phyloP scores from a whole-genome alignment of 2,329 filamentous ascomycete genomes.

The Talaromyces sp. region DNA sequence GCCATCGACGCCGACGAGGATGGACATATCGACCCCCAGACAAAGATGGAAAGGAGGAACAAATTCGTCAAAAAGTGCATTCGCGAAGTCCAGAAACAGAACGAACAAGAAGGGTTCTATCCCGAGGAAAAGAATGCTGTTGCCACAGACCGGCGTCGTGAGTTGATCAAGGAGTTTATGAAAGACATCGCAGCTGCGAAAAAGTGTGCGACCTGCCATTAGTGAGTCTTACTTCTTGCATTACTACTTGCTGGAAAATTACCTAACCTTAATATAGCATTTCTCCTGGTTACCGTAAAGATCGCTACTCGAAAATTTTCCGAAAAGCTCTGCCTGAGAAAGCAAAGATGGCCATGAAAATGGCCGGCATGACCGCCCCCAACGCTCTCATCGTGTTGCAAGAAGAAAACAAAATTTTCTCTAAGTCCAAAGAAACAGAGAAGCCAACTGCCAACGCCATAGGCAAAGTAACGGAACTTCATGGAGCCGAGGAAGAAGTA shows the following conservation, averaged over 20 bases:
- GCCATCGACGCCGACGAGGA: conserved; percentile 43
- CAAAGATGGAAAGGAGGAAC: conserved; percentile 53
- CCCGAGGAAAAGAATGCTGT: conserved; percentile 73
- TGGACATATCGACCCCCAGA: conserved; percentile 54
- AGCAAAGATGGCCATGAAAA: conserved; percentile 71
- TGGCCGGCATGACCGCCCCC: conserved; percentile 60
- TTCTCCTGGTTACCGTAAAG: conserved; percentile 80
- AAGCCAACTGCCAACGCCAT: conserved; percentile 28
- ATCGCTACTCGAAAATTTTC: conserved; percentile 90
- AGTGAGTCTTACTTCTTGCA: conserved; percentile 31
- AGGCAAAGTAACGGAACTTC: conserved; percentile 47
- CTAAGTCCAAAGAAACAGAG: conserved; percentile 8
- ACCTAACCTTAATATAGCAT: conserved; percentile 49
- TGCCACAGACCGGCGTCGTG: conserved; percentile 69
- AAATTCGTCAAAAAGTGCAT: conserved; percentile 71
- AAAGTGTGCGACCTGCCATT: conserved; percentile 63
- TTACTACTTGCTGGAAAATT: conserved; percentile 3
- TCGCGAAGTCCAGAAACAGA: conserved; percentile 52
- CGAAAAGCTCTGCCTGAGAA: conserved; percentile 72
- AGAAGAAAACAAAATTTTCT: conserved; percentile 29
- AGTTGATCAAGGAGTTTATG: conserved; percentile 77
- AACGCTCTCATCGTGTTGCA: conserved; percentile 65
- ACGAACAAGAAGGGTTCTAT: conserved; percentile 37
- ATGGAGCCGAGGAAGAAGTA: conserved; percentile 57
- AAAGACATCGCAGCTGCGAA: conserved; percentile 64